These are phyloP conservation scores for Luvunga scandens DNA, from an alignment of 345 rosid species.

Conservation along the genomic window DNA sequence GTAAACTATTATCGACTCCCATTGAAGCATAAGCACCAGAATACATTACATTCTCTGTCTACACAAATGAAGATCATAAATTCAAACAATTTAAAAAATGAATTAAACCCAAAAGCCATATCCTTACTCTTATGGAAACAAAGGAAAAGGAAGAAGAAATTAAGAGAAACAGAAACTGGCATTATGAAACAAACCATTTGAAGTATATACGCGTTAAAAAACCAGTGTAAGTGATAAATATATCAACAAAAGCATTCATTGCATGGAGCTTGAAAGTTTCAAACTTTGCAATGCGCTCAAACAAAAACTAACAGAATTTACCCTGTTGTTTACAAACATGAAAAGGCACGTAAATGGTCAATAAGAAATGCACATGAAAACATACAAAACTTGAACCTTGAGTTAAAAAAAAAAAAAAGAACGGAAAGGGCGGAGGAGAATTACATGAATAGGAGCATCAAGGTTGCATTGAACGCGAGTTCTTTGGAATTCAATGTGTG, in stretches of 20 bases:
- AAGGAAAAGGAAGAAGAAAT: too few species aligned
- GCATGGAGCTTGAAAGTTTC: not conserved
- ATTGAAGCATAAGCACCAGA: constrained; percentile 84
- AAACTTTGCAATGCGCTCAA: not conserved
- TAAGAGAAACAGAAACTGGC: not conserved
- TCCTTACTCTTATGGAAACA: not conserved
- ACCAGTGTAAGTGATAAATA: not conserved
- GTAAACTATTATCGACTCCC: constrained; percentile 66
- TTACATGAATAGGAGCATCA: constrained; percentile 78
- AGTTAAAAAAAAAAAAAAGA: not conserved
- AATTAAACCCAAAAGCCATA: not conserved
- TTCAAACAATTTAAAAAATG: not conserved
- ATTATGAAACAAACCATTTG: not conserved
- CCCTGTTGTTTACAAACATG: not conserved
- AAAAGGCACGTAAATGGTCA: not conserved
- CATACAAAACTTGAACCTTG: not conserved
- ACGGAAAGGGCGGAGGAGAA: not conserved
- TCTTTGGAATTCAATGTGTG: constrained; percentile 64
- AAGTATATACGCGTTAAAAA: not conserved
- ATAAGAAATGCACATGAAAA: not conserved
- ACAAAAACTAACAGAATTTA: not conserved
- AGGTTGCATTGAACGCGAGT: constrained; percentile 65
- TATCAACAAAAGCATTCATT: not conserved
- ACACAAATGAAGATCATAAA: constrained; percentile 24
- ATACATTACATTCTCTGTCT: constrained; percentile 62